Conservation (phyloP, 768 basidiomycete species). For the Suillus americanus region DNA sequence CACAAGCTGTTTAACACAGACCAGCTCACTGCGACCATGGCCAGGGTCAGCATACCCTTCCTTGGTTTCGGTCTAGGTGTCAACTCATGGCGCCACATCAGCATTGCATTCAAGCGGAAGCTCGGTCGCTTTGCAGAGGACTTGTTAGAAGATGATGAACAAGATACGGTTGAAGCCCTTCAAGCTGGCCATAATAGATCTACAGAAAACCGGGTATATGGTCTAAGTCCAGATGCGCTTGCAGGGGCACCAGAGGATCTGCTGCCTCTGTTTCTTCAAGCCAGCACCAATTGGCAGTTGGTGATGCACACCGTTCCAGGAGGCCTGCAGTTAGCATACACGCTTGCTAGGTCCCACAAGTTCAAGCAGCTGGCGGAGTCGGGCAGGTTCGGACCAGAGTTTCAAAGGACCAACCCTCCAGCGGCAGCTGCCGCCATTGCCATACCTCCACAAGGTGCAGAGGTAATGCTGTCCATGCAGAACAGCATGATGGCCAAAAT, state of each 20-base stretch:
- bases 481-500: too few species aligned
- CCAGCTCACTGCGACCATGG: neutral
- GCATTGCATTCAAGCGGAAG: conserved; percentile 21
- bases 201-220: conserved; percentile 27
- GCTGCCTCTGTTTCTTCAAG: conserved; percentile 22
- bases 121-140: conserved; percentile 8
- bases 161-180: conserved; percentile 18
- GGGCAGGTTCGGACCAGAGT: neutral
- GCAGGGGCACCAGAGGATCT: conserved; percentile 24
- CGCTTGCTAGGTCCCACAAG: neutral
- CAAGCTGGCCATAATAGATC: conserved; percentile 23
- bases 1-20: conserved; percentile 13
- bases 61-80: conserved; percentile 12
- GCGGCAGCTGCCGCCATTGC: neutral
- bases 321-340: neutral
- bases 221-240: conserved; percentile 22
- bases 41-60: neutral
- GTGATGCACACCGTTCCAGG: neutral
- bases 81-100: conserved; percentile 19
- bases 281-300: conserved; percentile 15
- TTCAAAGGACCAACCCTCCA: neutral
- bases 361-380: neutral
- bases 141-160: conserved; percentile 5
- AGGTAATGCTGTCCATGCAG: neutral
- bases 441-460: neutral